Percentiles rank a stretch among this genome's conserved stretches.
Conservation (phyloP, 768 basidiomycete genomes). For the Pseudohyphozyma bogoriensis region DNA sequence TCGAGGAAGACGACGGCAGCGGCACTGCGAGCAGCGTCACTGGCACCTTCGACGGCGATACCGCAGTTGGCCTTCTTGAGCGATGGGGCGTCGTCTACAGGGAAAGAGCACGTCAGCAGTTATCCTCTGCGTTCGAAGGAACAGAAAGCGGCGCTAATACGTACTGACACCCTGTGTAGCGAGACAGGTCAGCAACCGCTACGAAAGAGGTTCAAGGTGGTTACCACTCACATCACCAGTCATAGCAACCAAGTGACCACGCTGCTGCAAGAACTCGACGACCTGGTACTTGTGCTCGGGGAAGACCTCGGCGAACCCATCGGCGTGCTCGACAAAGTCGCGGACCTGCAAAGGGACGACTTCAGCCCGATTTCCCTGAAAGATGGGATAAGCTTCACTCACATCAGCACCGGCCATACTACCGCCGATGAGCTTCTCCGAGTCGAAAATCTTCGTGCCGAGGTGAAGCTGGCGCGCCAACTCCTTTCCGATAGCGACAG, state of each 20-base stretch:
- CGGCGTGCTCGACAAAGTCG: conserved; percentile 46
- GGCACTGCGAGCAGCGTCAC: conserved; percentile 42
- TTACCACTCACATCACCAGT: conserved; percentile 39
- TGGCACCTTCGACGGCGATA: conserved; percentile 44
- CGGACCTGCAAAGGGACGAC: conserved; percentile 32
- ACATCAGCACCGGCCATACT: conserved; percentile 42
- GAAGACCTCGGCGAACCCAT: conserved; percentile 48
- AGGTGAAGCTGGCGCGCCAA: conserved; percentile 44
- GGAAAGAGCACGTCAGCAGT: background rate
- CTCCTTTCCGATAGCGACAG: conserved; percentile 47
- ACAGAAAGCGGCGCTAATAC: conserved; percentile 4
- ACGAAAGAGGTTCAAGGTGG: conserved; percentile 22
- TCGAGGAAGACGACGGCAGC: conserved; percentile 48
- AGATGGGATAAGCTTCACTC: too few relatives aligned
- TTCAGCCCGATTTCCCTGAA: conserved; percentile 6
- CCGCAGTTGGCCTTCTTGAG: conserved; percentile 36
- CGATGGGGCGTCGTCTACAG: conserved; percentile 8
- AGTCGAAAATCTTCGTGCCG: conserved; percentile 46
- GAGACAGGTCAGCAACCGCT: conserved; percentile 5
- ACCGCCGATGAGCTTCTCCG: conserved; percentile 43
- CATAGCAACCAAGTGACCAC: conserved; percentile 44
- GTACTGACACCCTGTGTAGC: conserved; percentile 5
- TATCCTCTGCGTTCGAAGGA: background rate
- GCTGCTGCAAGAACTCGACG: conserved; percentile 39
- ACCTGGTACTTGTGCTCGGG: conserved; percentile 42